A percentile compares a stretch with the other conserved stretches of the same genome.
These are phyloP conservation scores for Collybia nuda DNA, from an alignment of 768 basidiomycete genomes.

Conservation along the genomic window DNA sequence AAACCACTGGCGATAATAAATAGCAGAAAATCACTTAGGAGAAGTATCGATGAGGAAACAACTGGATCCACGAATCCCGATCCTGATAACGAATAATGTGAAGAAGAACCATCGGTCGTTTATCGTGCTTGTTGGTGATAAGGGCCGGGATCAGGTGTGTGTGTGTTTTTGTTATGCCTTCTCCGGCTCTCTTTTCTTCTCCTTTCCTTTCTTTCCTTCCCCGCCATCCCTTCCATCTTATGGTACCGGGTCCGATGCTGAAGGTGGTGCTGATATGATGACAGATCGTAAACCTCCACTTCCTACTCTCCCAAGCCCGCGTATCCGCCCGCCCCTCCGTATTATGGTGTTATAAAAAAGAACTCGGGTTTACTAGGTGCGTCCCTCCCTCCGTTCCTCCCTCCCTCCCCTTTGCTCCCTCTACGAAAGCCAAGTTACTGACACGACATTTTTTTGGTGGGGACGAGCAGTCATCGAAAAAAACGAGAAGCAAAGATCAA, in stretches of 20 bases:
- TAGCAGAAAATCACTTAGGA: too few relatives aligned
- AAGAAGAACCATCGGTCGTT: conserved; percentile 92
- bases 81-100: conserved; percentile 91
- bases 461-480: conserved; percentile 96
- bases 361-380: conserved; percentile 92
- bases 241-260: too few relatives aligned
- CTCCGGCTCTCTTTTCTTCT: too few relatives aligned
- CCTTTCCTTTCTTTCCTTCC: too few relatives aligned
- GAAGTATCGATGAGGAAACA: conserved; percentile 68
- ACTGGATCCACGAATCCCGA: conserved; percentile 90
- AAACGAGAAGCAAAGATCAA: conserved; percentile 97
- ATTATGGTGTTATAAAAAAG: conserved; percentile 99
- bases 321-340: conserved; percentile 89
- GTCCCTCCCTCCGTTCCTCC: conserved; percentile 18
- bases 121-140: conserved; percentile 95
- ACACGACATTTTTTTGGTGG: too few relatives aligned
- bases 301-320: conserved; percentile 86
- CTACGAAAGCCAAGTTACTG: too few relatives aligned
- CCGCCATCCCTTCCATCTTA: too few relatives aligned
- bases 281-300: conserved; percentile 94
- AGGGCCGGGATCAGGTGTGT: conserved; percentile 83
- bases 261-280: not conserved
- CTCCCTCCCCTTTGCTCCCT: conserved; percentile 1
- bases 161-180: not conserved
- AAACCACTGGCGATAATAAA: too few relatives aligned